A percentile compares a stretch with the other conserved stretches of the same genome.
Conservation (phyloP, 164 flowering plant genomes). For the Dillenia suffruticosa region DNA sequence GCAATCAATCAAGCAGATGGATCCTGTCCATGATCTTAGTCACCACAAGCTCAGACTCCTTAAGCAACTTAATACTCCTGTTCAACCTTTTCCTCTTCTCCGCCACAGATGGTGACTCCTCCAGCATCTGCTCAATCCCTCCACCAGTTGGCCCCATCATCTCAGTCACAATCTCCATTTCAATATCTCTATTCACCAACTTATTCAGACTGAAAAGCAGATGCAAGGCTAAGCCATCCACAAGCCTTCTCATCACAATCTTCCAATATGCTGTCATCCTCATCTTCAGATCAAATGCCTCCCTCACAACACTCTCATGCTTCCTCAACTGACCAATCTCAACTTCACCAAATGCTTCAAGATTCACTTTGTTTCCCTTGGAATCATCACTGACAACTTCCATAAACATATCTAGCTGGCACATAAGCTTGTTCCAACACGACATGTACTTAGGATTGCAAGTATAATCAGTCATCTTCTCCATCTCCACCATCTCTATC, state of each 20-base stretch:
- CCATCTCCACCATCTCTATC: conserved; percentile 33
- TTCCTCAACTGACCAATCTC: conserved; percentile 18
- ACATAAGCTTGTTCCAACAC: conserved; percentile 22
- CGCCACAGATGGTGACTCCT: conserved; percentile 24
- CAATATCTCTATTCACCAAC: conserved; percentile 10
- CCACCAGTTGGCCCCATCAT: conserved; percentile 19
- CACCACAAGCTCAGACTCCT: conserved; percentile 13
- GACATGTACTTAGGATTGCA: conserved; percentile 22
- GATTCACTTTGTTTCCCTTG: not conserved
- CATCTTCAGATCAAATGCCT: conserved; percentile 40
- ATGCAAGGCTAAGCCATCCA: conserved; percentile 21
- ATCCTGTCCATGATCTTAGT: conserved; percentile 8
- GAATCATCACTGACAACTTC: not conserved
- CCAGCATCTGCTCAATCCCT: conserved; percentile 25
- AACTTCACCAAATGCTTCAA: conserved; percentile 19
- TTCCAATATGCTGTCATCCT: conserved; percentile 28
- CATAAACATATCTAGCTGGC: conserved; percentile 3
- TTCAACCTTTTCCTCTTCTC: conserved; percentile 18
- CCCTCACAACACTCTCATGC: conserved; percentile 1
- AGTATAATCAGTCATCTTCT: conserved; percentile 32
- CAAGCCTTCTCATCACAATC: conserved; percentile 26
- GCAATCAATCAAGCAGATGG: too few species aligned
- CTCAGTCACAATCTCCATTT: conserved; percentile 18
- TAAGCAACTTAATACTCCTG: conserved; percentile 21
- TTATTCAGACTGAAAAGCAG: conserved; percentile 3